These are phyloP conservation scores for Porpolomopsis calyptriformis DNA, from an alignment of 768 basidiomycete genomes.

Conservation along the genomic window DNA sequence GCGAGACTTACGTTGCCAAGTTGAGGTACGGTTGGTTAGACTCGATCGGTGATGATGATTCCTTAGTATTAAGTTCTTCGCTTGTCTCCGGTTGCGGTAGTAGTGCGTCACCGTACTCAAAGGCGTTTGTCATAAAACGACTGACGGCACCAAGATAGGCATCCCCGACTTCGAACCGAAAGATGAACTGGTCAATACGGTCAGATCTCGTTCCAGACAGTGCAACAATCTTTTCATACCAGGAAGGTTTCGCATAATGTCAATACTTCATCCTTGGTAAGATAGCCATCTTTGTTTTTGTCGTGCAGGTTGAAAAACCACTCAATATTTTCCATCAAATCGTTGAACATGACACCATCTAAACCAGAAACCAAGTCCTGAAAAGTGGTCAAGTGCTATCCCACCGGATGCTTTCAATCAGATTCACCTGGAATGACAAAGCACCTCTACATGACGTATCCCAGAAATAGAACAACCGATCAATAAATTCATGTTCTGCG, in stretches of 20 bases:
- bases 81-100: constrained; percentile 39
- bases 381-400: not conserved
- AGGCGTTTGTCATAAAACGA: constrained; percentile 95
- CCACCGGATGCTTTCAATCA: not conserved
- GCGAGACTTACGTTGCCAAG: constrained; percentile 57
- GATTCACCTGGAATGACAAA: constrained; percentile 73
- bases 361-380: constrained; percentile 86
- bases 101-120: constrained; percentile 96
- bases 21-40: constrained; percentile 89
- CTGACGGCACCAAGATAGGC: constrained; percentile 94
- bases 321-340: constrained; percentile 96
- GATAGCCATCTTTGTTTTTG: constrained; percentile 89
- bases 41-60: constrained; percentile 33
- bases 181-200: constrained; percentile 69
- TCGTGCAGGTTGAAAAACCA: constrained; percentile 98
- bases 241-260: constrained; percentile 90
- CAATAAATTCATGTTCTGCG: constrained; percentile 95
- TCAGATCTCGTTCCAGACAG: constrained; percentile 7
- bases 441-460: constrained; percentile 74
- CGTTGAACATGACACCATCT: constrained; percentile 89
- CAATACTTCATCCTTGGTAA: constrained; percentile 94
- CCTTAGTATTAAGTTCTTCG: constrained; percentile 20
- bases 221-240: constrained; percentile 33
- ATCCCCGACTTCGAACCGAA: constrained; percentile 93
- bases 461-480: constrained; percentile 92